Conservation (phyloP, 2,329 filamentous ascomycete species). For the Pseudogymnoascus sp. region DNA sequence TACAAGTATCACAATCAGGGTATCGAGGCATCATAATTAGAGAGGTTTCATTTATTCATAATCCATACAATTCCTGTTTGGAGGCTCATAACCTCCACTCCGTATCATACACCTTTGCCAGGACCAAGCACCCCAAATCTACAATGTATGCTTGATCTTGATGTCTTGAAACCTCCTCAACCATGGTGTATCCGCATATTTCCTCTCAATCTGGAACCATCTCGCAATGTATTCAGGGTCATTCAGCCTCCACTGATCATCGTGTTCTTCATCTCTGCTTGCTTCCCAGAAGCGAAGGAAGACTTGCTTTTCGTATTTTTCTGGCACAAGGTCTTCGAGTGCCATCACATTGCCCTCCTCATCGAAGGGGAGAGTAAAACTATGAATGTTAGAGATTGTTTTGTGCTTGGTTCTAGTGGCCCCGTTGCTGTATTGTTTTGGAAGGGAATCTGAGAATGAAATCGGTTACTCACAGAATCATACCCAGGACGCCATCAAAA, state of each 20-base stretch:
- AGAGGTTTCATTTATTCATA: neutral
- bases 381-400: neutral
- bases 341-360: neutral
- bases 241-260: neutral
- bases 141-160: neutral
- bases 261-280: neutral
- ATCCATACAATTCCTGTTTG: neutral
- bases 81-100: neutral
- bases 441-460: neutral
- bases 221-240: conserved; percentile 3
- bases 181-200: conserved; percentile 4
- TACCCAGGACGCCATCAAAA: neutral
- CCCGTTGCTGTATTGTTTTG: neutral
- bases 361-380: neutral
- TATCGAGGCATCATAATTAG: neutral
- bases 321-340: neutral
- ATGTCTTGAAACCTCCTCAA: neutral
- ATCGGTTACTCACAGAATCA: neutral
- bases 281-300: conserved; percentile 1
- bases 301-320: neutral
- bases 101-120: neutral
- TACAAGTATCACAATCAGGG: neutral
- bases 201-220: conserved; percentile 1
- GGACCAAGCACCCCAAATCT: neutral
- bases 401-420: neutral